phyloP scores from a whole-genome alignment of 2,329 filamentous ascomycete species.

The Exophiala aquamarina region DNA sequence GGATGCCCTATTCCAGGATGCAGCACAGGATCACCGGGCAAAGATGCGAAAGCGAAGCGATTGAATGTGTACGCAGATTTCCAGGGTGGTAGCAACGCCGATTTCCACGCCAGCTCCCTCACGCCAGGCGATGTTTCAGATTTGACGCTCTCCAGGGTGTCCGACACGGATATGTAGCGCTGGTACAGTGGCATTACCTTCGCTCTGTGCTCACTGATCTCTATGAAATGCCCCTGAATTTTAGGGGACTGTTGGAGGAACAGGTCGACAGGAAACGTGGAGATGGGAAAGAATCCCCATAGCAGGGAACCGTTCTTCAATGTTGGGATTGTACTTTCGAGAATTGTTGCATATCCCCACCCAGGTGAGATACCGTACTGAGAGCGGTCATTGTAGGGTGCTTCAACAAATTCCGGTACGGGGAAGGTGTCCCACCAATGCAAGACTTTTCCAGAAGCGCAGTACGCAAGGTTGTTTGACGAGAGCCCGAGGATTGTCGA shows the following conservation, averaged over 20 bases:
- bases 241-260: slow-evolving; percentile 30
- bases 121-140: slow-evolving; percentile 22
- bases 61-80: slow-evolving; percentile 34
- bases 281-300: slow-evolving; percentile 47
- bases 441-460: slow-evolving; percentile 1
- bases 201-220: slow-evolving; percentile 38
- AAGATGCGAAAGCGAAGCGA: slow-evolving; percentile 33
- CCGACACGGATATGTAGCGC: slow-evolving; percentile 33
- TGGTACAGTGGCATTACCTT: slow-evolving; percentile 47
- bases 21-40: slow-evolving; percentile 15
- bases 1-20: slow-evolving; percentile 22
- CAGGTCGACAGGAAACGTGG: slow-evolving; percentile 39
- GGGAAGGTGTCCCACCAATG: slow-evolving; percentile 45
- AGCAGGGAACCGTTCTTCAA: slow-evolving; percentile 37
- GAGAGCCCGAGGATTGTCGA: slow-evolving; percentile 14
- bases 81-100: slow-evolving; percentile 32
- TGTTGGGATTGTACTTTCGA: slow-evolving; percentile 39
- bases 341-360: slow-evolving; percentile 49
- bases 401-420: slow-evolving; percentile 34
- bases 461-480: slow-evolving; percentile 26
- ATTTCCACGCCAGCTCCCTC: slow-evolving; percentile 20
- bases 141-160: slow-evolving; percentile 10
- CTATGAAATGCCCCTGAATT: slow-evolving; percentile 34
- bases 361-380: slow-evolving; percentile 48
- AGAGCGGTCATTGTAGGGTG: slow-evolving; percentile 33